phyloP scores from a whole-genome alignment of 2,329 filamentous ascomycete genomes.

The Cryphonectria naterciae region DNA sequence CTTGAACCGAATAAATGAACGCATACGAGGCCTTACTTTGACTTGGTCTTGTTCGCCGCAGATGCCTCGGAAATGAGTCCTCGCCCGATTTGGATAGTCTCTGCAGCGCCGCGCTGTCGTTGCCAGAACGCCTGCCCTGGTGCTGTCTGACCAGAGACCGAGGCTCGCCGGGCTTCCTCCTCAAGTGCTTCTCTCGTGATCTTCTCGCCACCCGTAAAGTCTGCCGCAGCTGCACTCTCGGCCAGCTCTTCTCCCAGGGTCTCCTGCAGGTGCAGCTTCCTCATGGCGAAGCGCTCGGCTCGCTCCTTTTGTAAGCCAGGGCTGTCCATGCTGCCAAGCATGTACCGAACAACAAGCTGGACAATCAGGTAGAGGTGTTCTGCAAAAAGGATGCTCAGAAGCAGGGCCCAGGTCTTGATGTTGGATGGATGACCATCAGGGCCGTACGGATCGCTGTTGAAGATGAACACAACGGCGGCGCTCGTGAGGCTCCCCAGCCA shows the following conservation, averaged over 20 bases:
- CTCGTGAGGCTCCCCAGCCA: constrained; percentile 92
- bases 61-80: constrained; percentile 54
- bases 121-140: constrained; percentile 65
- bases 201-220: constrained; percentile 58
- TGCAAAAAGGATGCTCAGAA: constrained; percentile 80
- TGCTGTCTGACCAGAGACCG: constrained; percentile 52
- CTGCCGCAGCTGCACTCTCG: constrained; percentile 51
- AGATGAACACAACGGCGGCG: constrained; percentile 87
- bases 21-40: constrained; percentile 7
- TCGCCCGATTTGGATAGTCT: constrained; percentile 61
- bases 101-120: constrained; percentile 60
- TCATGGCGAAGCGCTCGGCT: constrained; percentile 76
- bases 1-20: neutral
- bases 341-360: constrained; percentile 71
- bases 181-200: constrained; percentile 70
- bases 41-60: constrained; percentile 28
- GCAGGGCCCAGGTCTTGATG: constrained; percentile 78
- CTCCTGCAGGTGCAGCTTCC: constrained; percentile 79
- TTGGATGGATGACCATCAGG: constrained; percentile 68
- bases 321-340: constrained; percentile 80
- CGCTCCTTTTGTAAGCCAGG: constrained; percentile 85
- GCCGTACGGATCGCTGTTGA: constrained; percentile 70
- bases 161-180: constrained; percentile 61
- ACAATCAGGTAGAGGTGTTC: constrained; percentile 89
- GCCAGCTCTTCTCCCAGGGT: constrained; percentile 63